Evolutionary conservation across 306 rosid species (phyloP), one percentile per base, ranked within the genome.

Genomic region (Bauhinia variegata): DNA sequence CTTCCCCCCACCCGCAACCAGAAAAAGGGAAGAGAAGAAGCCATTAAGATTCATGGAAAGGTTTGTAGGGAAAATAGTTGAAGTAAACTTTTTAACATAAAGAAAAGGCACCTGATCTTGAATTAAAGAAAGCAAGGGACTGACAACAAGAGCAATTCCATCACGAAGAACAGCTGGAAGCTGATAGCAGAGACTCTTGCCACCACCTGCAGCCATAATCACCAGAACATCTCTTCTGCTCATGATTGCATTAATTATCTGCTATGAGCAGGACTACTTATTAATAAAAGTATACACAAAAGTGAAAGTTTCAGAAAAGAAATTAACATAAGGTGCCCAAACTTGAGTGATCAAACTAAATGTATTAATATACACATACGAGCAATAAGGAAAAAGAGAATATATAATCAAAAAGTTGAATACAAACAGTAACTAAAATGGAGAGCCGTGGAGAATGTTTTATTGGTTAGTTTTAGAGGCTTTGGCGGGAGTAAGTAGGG

Each of bases 201-300:
- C 98, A 81, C 98, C 95, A 75, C 98, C 98, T 3, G 98, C 96
- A 59, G 98, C 98, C 98, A 92, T 92, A 77, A 92, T 85, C 68
- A 92, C 98, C 71, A 89, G 60, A 59, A 92, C 96, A 77, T 92
- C 89, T 80, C 87, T 86, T 78, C 95, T 79, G 70, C 91, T 87
- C 98, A 92, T 70, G 77, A 89, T 70, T 60, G 98, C 92, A 82
- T 92, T 92, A 66, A 89, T 83, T 68, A 92, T 92, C 98, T 92
- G 86, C 34, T 46, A 69, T 42, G 52, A 60, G 65, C 7, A 12
- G 54, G 39, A 64, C 55, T 64, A 47, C 61, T 43, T 46, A 42
- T 80, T 56, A 72, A 63, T 63, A 73, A 84, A 79, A 75, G 33
- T 42, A 34, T 28, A 62, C 60, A 14, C 14, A 10, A 13, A 55